Conservation (phyloP, 257 asterid species). For the Salvia splendens region DNA sequence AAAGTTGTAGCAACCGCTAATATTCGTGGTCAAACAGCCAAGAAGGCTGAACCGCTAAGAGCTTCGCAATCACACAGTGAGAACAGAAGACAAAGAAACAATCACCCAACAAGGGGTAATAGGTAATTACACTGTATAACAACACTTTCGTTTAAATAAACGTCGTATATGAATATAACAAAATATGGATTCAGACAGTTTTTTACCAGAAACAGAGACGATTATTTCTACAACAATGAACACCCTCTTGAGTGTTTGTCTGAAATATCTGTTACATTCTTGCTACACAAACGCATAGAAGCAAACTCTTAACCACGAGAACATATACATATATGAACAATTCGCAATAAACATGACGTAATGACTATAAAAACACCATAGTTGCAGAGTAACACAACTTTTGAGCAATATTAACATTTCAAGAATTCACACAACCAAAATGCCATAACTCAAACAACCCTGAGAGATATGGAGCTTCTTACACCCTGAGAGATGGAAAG, state of each 20-base stretch:
- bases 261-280: background rate
- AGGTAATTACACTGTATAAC: too few species aligned
- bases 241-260: background rate
- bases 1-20: too few species aligned
- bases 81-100: too few species aligned
- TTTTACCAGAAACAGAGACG: background rate
- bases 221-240: background rate
- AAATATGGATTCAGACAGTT: background rate
- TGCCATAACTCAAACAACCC: background rate
- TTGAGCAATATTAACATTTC: background rate
- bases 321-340: background rate
- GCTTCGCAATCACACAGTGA: too few species aligned
- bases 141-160: too few species aligned
- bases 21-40: too few species aligned
- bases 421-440: background rate
- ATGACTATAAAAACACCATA: background rate
- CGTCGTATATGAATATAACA: background rate
- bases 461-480: constrained; percentile 12
- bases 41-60: too few species aligned
- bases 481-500: constrained; percentile 37
- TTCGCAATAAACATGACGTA: background rate
- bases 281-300: background rate
- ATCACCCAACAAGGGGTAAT: too few species aligned
- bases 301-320: background rate
- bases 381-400: constrained; percentile 2